A percentile compares a stretch with the other conserved stretches of the same genome.
These are phyloP conservation scores for Eucalyptus regnans DNA, from an alignment of 345 rosid species.

Conservation along the genomic window DNA sequence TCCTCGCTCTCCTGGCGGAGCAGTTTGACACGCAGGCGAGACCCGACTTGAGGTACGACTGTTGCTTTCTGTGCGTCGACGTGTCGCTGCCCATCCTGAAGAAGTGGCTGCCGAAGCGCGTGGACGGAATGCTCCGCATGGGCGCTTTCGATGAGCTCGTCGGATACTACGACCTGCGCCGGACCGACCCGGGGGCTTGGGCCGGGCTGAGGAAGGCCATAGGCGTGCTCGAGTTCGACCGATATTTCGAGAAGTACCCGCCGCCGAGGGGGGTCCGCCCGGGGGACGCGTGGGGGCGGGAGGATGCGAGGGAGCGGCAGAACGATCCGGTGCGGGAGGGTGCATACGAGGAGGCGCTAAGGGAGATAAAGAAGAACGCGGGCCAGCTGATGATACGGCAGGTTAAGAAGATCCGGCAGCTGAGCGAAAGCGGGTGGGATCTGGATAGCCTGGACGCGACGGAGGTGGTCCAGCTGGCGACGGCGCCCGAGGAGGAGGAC, in stretches of 20 bases:
- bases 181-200: no score
- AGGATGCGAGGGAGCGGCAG: rapidly evolving
- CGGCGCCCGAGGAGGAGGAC: neutral
- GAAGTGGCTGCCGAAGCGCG: slow-evolving; percentile 19
- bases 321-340: slow-evolving; percentile 5
- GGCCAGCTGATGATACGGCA: slow-evolving; percentile 52
- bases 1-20: slow-evolving; percentile 49
- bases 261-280: rapidly evolving
- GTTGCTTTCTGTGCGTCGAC: slow-evolving; percentile 82
- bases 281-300: rapidly evolving
- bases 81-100: slow-evolving; percentile 39
- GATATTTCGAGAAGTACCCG: no score
- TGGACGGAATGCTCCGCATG: no score
- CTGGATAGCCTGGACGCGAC: slow-evolving; percentile 76
- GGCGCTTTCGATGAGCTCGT: no score
- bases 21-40: slow-evolving; percentile 17
- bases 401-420: slow-evolving; percentile 39
- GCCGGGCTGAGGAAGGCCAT: no score
- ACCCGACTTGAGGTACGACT: slow-evolving; percentile 45
- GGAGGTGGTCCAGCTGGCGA: slow-evolving; percentile 20
- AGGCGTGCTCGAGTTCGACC: no score
- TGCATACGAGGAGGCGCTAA: slow-evolving; percentile 56
- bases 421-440: slow-evolving; percentile 35
- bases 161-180: no score
- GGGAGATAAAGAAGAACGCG: slow-evolving; percentile 64